Conservation (phyloP, 2,329 filamentous ascomycete species). For the Lasiodiplodia gonubiensis region DNA sequence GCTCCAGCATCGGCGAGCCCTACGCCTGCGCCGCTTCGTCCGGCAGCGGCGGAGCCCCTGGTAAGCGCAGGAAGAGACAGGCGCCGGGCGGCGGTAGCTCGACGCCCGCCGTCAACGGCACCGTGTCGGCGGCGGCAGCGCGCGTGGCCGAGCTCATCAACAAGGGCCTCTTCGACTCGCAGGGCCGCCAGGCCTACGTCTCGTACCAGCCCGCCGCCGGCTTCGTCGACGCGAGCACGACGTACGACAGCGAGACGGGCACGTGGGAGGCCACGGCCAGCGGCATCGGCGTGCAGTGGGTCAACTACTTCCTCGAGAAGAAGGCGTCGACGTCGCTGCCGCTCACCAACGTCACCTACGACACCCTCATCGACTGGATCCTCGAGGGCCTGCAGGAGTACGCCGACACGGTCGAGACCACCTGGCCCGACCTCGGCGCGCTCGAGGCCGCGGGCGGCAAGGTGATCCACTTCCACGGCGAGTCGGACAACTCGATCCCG, state of each 20-base stretch:
- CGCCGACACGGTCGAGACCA: constrained; percentile 59
- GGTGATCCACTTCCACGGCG: constrained; percentile 63
- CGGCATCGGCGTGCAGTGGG: constrained; percentile 47
- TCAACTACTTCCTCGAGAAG: constrained; percentile 50
- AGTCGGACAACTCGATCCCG: constrained; percentile 61
- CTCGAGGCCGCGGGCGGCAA: constrained; percentile 61
- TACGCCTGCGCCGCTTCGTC: constrained; percentile 50
- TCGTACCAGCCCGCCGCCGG: constrained; percentile 43
- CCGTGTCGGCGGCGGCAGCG: constrained; percentile 39
- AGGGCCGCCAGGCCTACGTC: constrained; percentile 51
- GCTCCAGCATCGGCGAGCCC: constrained; percentile 52
- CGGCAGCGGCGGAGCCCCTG: constrained; percentile 31
- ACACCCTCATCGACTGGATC: constrained; percentile 63
- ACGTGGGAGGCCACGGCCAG: constrained; percentile 42
- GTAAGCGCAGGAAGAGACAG: constrained; percentile 24
- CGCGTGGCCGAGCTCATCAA: constrained; percentile 35
- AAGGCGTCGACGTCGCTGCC: background rate
- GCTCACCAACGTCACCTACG: constrained; percentile 55
- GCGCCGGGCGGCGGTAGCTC: background rate
- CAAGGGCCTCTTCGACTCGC: constrained; percentile 49
- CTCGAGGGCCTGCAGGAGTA: constrained; percentile 54
- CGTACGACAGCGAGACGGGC: constrained; percentile 43
- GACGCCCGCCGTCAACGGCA: constrained; percentile 40
- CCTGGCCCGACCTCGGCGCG: constrained; percentile 57
- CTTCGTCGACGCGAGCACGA: constrained; percentile 44